phyloP scores from a whole-genome alignment of 441 rosid genomes.

The Geranium incanum region DNA sequence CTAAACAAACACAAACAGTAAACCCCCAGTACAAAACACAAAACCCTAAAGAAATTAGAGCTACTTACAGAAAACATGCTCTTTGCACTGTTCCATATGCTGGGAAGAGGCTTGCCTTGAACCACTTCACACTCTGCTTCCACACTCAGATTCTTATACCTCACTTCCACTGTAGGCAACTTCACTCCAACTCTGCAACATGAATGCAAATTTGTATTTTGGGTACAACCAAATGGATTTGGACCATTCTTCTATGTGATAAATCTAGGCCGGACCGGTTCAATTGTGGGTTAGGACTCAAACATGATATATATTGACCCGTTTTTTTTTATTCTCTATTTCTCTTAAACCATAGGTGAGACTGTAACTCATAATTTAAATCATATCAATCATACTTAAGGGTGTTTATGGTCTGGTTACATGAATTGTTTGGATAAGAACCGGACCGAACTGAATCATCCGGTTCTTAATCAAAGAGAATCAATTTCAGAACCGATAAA shows the following conservation, averaged over 20 bases:
- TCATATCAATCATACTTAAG: too few relatives aligned
- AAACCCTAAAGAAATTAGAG: background rate
- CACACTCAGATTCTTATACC: conserved; percentile 37
- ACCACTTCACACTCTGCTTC: conserved; percentile 46
- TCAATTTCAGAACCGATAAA: too few relatives aligned
- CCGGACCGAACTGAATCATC: too few relatives aligned
- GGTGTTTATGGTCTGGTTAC: too few relatives aligned
- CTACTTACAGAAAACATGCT: conserved; percentile 33
- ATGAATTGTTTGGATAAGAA: too few relatives aligned
- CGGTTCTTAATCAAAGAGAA: too few relatives aligned
- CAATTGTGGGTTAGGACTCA: too few relatives aligned
- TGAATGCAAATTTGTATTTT: background rate
- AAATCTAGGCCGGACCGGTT: too few relatives aligned
- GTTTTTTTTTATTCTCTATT: too few relatives aligned
- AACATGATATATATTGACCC: too few relatives aligned
- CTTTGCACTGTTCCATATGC: conserved; percentile 43
- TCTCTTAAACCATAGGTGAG: too few relatives aligned
- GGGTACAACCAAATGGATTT: background rate
- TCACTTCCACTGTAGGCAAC: conserved; percentile 47
- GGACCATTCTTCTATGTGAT: background rate
- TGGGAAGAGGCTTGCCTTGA: conserved; percentile 51
- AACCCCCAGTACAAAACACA: conserved; percentile 12
- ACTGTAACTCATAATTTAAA: too few relatives aligned
- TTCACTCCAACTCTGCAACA: conserved; percentile 38
- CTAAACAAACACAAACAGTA: conserved; percentile 19